These are phyloP conservation scores for Knufia fluminis DNA, from an alignment of 2,329 filamentous ascomycete species.

Conservation along the genomic window DNA sequence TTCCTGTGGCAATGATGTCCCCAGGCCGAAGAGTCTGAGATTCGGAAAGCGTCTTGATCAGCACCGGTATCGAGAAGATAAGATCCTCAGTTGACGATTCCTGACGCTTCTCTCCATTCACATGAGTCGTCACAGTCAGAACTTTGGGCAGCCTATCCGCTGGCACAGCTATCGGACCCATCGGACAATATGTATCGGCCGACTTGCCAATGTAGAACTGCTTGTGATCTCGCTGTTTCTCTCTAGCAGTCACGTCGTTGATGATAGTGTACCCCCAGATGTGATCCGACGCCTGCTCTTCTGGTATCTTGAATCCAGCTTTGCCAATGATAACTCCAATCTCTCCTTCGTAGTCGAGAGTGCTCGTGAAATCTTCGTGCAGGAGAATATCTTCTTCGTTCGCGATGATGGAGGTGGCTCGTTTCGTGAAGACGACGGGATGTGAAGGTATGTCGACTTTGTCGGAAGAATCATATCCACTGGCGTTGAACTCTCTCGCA, in stretches of 20 bases:
- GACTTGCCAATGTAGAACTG: conserved; percentile 54
- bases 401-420: conserved; percentile 42
- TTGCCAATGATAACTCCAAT: conserved; percentile 49
- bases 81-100: conserved; percentile 40
- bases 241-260: conserved; percentile 49
- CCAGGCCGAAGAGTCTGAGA: conserved; percentile 44
- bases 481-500: conserved; percentile 50
- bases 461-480: conserved; percentile 45
- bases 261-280: conserved; percentile 51
- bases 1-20: conserved; percentile 44
- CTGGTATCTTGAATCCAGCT: conserved; percentile 35
- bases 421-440: conserved; percentile 20
- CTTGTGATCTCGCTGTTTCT: conserved; percentile 48
- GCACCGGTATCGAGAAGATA: conserved; percentile 40
- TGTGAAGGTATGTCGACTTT: conserved; percentile 44
- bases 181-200: conserved; percentile 47
- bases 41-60: conserved; percentile 41
- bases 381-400: conserved; percentile 38
- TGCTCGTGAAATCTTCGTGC: conserved; percentile 41
- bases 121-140: conserved; percentile 35
- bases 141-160: conserved; percentile 35
- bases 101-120: conserved; percentile 46
- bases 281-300: conserved; percentile 40
- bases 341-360: conserved; percentile 48
- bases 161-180: conserved; percentile 47